Conservation (phyloP, 2,329 filamentous ascomycete species). For the Mycosphaerelloides madeirae region DNA sequence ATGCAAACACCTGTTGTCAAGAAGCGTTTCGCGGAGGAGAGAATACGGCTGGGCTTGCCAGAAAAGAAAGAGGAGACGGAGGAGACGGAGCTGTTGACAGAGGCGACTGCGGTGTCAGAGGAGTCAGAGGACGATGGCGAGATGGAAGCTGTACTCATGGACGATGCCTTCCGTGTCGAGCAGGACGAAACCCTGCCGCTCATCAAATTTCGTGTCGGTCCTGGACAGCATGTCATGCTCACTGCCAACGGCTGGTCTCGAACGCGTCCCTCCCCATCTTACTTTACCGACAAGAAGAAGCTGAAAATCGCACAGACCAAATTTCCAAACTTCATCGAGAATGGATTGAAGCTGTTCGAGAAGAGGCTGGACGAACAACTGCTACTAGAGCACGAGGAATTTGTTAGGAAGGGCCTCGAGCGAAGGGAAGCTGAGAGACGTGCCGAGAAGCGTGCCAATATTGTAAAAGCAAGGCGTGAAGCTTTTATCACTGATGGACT, state of each 20-base stretch:
- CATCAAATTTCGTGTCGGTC: conserved; percentile 30
- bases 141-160: conserved; percentile 22
- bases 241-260: conserved; percentile 28
- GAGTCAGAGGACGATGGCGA: conserved; percentile 16
- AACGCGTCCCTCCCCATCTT: conserved; percentile 17
- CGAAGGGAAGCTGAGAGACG: too few relatives aligned
- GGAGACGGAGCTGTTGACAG: conserved; percentile 16
- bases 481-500: too few relatives aligned
- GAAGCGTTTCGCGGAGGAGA: conserved; percentile 61
- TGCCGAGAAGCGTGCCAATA: too few relatives aligned
- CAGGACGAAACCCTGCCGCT: conserved; percentile 20
- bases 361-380: conserved; percentile 1
- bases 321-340: conserved; percentile 12
- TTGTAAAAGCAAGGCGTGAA: too few relatives aligned
- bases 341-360: conserved; percentile 6
- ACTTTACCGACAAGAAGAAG: conserved; percentile 14
- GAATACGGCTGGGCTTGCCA: conserved; percentile 61
- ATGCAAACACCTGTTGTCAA: conserved; percentile 72
- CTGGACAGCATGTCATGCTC: conserved; percentile 26
- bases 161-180: conserved; percentile 27
- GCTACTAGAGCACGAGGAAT: too few relatives aligned
- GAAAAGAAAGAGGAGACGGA: conserved; percentile 18
- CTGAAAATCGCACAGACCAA: conserved; percentile 21
- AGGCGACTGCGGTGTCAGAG: conserved; percentile 9
- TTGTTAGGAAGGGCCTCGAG: too few relatives aligned